Evolutionary conservation across 768 basidiomycete genomes (phyloP).

Genomic region (Pulveroboletus sp.): DNA sequence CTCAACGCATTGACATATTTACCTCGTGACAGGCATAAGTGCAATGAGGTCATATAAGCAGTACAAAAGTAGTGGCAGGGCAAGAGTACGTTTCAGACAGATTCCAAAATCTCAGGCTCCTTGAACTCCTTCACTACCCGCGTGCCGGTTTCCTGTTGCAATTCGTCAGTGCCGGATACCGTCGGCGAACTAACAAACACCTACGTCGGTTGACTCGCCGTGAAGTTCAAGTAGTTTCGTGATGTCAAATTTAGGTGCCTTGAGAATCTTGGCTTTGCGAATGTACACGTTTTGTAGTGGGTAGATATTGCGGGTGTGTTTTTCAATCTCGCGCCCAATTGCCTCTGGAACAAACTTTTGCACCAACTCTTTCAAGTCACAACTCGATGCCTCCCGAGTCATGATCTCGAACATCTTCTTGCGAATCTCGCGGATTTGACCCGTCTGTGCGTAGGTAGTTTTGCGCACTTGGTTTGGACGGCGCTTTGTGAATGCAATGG

Average conservation of each 20-base stretch:
- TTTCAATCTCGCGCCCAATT: constrained; percentile 99
- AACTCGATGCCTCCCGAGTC: constrained; percentile 91
- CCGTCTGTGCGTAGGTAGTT: constrained; percentile 96
- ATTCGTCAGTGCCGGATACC: constrained; percentile 4
- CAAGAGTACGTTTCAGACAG: constrained; percentile 63
- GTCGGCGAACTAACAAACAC: constrained; percentile 26
- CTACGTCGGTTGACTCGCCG: constrained; percentile 89
- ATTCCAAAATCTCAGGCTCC: constrained; percentile 92
- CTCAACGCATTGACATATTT: too few relatives aligned
- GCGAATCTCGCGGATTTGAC: constrained; percentile 95
- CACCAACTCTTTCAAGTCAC: constrained; percentile 96
- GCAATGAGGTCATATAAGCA: constrained; percentile 30
- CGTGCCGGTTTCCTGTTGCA: constrained; percentile 83
- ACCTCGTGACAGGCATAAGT: constrained; percentile 26
- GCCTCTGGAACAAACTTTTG: constrained; percentile 99
- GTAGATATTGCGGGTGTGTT: constrained; percentile 94
- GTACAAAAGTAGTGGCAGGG: constrained; percentile 36
- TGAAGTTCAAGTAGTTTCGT: constrained; percentile 96
- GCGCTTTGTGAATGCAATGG: constrained; percentile 98
- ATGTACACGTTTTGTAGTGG: constrained; percentile 99
- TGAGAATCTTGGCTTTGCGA: constrained; percentile 99
- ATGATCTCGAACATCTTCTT: constrained; percentile 99
- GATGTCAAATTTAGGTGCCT: constrained; percentile 95
- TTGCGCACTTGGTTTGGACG: constrained; percentile 96
- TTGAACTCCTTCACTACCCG: constrained; percentile 95